Conservation (phyloP, 345 rosid species). For the Citrus australasica region DNA sequence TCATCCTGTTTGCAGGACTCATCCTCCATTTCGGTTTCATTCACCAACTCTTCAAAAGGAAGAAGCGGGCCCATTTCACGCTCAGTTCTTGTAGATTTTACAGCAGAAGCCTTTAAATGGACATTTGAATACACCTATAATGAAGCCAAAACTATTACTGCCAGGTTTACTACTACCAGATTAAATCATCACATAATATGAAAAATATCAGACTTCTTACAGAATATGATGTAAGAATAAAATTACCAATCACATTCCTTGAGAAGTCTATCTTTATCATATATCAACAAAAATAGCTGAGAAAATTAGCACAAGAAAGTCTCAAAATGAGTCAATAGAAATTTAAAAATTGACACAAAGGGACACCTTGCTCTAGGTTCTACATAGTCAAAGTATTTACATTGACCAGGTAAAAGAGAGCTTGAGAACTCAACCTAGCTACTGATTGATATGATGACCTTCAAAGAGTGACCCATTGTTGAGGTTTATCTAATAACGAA, state of each 20-base stretch:
- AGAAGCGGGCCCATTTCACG: conserved; percentile 60
- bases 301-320: not conserved
- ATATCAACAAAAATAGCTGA: not conserved
- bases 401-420: not conserved
- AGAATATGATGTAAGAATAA: not conserved
- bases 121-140: conserved; percentile 42
- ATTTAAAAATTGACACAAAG: not conserved
- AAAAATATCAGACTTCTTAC: not conserved
- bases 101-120: conserved; percentile 47
- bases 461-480: not conserved
- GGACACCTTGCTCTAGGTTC: not conserved
- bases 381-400: not conserved
- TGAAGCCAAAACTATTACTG: conserved; percentile 1
- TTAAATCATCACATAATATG: not conserved
- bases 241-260: not conserved
- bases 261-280: not conserved
- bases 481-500: not conserved
- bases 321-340: not conserved
- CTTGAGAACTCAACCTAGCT: not conserved
- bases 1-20: conserved; percentile 36
- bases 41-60: conserved; percentile 64
- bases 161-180: not conserved
- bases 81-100: conserved; percentile 36
- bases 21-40: conserved; percentile 34
- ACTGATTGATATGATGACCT: not conserved